These are phyloP conservation scores for Hypseocharis bilobata DNA, from an alignment of 441 rosid genomes.

Conservation along the genomic window DNA sequence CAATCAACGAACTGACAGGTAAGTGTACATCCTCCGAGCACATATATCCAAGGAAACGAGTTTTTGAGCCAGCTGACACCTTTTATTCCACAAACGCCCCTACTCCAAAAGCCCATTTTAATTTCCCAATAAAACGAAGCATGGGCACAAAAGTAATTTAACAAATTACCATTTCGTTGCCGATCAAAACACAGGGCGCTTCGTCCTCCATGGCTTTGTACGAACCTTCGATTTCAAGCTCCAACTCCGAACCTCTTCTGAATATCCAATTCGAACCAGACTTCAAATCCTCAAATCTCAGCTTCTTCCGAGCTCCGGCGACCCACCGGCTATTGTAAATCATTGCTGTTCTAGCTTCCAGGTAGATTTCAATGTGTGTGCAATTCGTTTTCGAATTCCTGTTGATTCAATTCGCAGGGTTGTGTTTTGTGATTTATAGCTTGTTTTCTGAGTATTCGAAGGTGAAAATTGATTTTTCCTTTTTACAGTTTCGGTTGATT, in stretches of 20 bases:
- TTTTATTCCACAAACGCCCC: not conserved
- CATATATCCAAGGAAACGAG: not conserved
- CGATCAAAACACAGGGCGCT: conserved; percentile 81
- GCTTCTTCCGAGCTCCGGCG: not conserved
- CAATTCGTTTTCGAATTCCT: conserved; percentile 7
- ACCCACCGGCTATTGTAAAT: conserved; percentile 8
- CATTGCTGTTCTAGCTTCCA: conserved; percentile 27
- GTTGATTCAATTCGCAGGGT: conserved; percentile 36
- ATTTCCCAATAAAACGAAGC: conserved; percentile 4
- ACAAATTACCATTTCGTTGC: conserved; percentile 39
- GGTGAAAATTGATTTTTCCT: conserved; percentile 21
- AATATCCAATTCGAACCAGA: conserved; percentile 25
- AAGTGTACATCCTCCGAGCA: conserved; percentile 8
- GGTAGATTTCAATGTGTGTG: conserved; percentile 26
- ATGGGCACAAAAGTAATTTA: conserved; percentile 45
- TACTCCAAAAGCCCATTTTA: not conserved
- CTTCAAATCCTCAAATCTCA: not conserved
- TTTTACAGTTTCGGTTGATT: conserved; percentile 24
- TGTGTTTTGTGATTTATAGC: conserved; percentile 18
- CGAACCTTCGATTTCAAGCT: conserved; percentile 53
- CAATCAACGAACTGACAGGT: conserved; percentile 7
- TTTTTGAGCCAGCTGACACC: conserved; percentile 3
- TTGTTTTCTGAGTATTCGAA: conserved; percentile 21
- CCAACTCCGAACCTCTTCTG: conserved; percentile 20
- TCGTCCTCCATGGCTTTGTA: conserved; percentile 57